Base-by-base conservation (phyloP, 2,329 filamentous ascomycete species). In the Cordyceps javanica region DNA sequence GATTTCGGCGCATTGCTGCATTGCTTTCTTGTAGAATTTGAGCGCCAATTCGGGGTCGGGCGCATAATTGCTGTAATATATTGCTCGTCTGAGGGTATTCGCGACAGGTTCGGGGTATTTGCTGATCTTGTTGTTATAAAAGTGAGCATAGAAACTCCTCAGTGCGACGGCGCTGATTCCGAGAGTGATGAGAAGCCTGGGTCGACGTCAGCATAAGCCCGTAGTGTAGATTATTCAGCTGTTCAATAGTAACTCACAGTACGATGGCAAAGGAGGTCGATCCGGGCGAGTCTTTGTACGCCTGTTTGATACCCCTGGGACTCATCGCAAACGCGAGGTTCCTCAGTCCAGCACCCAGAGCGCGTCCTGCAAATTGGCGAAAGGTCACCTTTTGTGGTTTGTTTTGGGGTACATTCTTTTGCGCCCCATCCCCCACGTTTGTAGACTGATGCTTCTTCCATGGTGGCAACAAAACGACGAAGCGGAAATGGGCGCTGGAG, bases 11-110 rank as follows among this genome's bases (percentile, higher is more conserved):
- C 91, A 91, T 53, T 88, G 80, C 61, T 86, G 78, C 58, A 97
- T 77, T 3, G 92, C 91, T 62, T 88, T 82, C 65, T 86, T 86
- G 70, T 96, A 97, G 70, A 90, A 90, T 64, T 90, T 88, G 59
- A 95, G 77, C 1, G 93, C 92, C 56, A 88, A 80, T 59, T 88
- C 81, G 3, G 90, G 85, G 59, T 96, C 87, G 5, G 88, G 81
- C 39, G 83, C 79, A 62, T 88, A 82, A 66, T 94, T 92, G 63
- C 87, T 90, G 72, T 90, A 96, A 75, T 93, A 97, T 26, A 97
- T 76, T 0, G 91, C 94, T 63, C 86, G 83, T 32, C 94, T 89
- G 48, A 99, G 79, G 60, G 89, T 85, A 65, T 88, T 86, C 10
- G 89, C 89, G 34, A 93, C 85, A 1, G 85, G 79, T 42, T 88